Conservation (phyloP, 2,329 filamentous ascomycete genomes). For the Scedosporium minutisporum region DNA sequence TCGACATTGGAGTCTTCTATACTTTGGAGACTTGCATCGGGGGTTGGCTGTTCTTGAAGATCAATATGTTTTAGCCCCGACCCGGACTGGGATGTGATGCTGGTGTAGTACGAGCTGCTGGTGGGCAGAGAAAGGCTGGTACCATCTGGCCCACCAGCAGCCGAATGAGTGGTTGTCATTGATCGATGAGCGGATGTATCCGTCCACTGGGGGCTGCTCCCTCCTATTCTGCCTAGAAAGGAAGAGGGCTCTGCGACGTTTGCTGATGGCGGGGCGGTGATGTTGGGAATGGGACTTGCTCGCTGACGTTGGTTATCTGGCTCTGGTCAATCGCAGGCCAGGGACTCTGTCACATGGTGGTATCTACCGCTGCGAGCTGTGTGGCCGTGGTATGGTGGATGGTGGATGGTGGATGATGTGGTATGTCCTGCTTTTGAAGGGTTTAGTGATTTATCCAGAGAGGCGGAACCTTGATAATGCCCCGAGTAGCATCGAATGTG, state of each 20-base stretch:
- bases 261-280: too few relatives aligned
- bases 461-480: background rate
- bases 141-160: background rate
- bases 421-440: background rate
- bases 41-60: background rate
- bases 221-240: too few relatives aligned
- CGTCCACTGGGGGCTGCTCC: background rate
- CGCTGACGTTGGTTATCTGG: background rate
- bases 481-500: background rate
- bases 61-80: background rate
- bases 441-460: background rate
- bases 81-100: background rate
- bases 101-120: background rate
- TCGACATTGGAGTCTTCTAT: background rate
- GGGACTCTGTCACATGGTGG: background rate
- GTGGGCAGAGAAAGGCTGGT: background rate
- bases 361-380: background rate
- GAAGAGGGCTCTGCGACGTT: too few relatives aligned
- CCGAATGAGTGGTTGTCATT: background rate
- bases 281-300: too few relatives aligned
- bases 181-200: background rate
- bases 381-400: background rate
- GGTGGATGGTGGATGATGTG: too few relatives aligned
- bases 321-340: background rate
- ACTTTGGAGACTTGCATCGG: background rate